Percentiles rank a stretch among this genome's conserved stretches.
Conservation (phyloP, 345 rosid species). For the Melaleuca alternifolia region DNA sequence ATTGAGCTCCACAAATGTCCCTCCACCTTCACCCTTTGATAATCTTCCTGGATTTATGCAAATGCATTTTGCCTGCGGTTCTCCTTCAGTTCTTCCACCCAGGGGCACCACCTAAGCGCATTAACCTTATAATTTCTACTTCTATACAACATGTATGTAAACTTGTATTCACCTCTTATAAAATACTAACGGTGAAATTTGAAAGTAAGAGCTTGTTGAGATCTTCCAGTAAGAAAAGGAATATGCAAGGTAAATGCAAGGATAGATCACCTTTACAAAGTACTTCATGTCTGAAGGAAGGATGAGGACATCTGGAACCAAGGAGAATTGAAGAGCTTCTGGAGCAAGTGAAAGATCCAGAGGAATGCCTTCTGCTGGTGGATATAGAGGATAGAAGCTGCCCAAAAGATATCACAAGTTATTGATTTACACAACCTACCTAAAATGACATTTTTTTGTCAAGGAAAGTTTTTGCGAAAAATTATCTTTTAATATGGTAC, state of each 20-base stretch:
- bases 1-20: slow-evolving; percentile 72
- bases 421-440: neutral
- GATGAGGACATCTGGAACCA: slow-evolving; percentile 63
- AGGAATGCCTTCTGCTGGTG: slow-evolving; percentile 75
- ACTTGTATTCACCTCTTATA: neutral
- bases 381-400: slow-evolving; percentile 88
- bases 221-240: neutral
- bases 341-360: slow-evolving; percentile 70
- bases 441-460: neutral
- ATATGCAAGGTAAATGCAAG: neutral
- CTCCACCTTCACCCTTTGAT: slow-evolving; percentile 79
- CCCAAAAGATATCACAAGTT: neutral
- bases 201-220: neutral
- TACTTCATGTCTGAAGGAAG: slow-evolving; percentile 79
- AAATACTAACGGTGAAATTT: neutral
- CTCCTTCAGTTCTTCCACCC: slow-evolving; percentile 47
- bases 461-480: neutral
- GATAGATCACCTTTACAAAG: slow-evolving; percentile 52
- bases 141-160: neutral
- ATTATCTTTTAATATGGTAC: neutral
- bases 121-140: neutral
- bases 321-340: slow-evolving; percentile 43
- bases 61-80: slow-evolving; percentile 45
- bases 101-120: slow-evolving; percentile 41
- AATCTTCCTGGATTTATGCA: slow-evolving; percentile 87